These are phyloP conservation scores for Phellinidium pouzarii DNA, from an alignment of 1,284 basidiomycete genomes.

Conservation along the genomic window DNA sequence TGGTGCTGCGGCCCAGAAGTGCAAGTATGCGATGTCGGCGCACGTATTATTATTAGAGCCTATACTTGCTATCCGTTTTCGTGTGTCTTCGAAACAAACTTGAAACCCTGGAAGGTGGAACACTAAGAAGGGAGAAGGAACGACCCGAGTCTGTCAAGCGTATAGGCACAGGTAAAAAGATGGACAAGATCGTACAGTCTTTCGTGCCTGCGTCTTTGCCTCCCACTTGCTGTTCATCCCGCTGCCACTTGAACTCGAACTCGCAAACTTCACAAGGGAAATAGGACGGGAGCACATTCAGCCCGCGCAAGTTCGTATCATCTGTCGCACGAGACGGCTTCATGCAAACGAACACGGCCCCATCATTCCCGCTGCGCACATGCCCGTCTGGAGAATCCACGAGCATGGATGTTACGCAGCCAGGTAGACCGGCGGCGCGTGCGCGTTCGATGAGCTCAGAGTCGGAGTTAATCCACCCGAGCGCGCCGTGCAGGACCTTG, in stretches of 20 bases:
- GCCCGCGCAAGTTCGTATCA: not conserved
- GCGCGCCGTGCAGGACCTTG: slow-evolving; percentile 17
- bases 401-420: slow-evolving; percentile 18
- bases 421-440: slow-evolving; percentile 14
- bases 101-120: slow-evolving; percentile 12
- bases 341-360: slow-evolving; percentile 19
- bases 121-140: not conserved
- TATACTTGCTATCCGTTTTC: not conserved
- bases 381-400: slow-evolving; percentile 18
- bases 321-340: slow-evolving; percentile 12
- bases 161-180: not conserved
- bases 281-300: slow-evolving; percentile 16
- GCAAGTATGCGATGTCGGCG: slow-evolving; percentile 5
- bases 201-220: not conserved
- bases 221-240: not conserved
- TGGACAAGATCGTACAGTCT: slow-evolving; percentile 5
- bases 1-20: slow-evolving; percentile 10
- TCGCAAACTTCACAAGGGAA: slow-evolving; percentile 16
- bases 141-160: not conserved
- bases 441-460: slow-evolving; percentile 18
- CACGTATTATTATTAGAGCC: not conserved
- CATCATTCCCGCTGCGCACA: slow-evolving; percentile 20
- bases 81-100: slow-evolving; percentile 4
- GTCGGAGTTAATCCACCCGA: slow-evolving; percentile 16
- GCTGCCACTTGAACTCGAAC: slow-evolving; percentile 10